Percentiles rank a stretch among this genome's conserved stretches.
Conservation (phyloP, 176 grass and related monocot genomes). For the Oryza coarctata region DNA sequence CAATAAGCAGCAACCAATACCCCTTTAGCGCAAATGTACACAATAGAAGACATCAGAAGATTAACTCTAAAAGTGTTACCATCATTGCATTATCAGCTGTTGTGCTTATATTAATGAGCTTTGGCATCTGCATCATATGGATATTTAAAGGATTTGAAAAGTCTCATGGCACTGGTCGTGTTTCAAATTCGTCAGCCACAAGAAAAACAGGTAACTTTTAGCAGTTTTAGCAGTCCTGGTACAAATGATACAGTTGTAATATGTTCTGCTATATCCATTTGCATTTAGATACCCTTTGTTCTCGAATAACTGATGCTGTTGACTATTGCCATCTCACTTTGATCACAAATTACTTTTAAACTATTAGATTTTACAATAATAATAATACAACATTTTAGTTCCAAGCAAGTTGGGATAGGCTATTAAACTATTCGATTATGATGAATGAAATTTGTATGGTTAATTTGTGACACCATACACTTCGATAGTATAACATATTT, state of each 20-base stretch:
- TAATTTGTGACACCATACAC: too few species aligned
- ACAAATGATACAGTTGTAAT: neutral
- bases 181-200: conserved; percentile 40
- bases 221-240: neutral
- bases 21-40: conserved; percentile 64
- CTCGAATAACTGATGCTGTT: too few species aligned
- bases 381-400: too few species aligned
- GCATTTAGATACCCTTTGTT: neutral
- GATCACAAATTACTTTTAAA: too few species aligned
- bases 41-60: conserved; percentile 42
- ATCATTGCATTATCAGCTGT: conserved; percentile 68
- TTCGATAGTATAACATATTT: too few species aligned
- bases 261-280: conserved; percentile 19
- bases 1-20: conserved; percentile 45
- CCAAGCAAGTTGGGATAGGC: too few species aligned
- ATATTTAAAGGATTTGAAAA: conserved; percentile 53
- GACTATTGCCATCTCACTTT: too few species aligned
- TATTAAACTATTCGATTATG: too few species aligned
- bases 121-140: conserved; percentile 55
- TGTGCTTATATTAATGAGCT: conserved; percentile 52
- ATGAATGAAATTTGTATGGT: too few species aligned
- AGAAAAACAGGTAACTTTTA: conserved; percentile 60
- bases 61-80: conserved; percentile 56
- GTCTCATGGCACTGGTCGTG: conserved; percentile 32
- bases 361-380: too few species aligned